These are phyloP conservation scores for Huntiella moniliformis DNA, from an alignment of 2,329 filamentous ascomycete species.

Conservation along the genomic window DNA sequence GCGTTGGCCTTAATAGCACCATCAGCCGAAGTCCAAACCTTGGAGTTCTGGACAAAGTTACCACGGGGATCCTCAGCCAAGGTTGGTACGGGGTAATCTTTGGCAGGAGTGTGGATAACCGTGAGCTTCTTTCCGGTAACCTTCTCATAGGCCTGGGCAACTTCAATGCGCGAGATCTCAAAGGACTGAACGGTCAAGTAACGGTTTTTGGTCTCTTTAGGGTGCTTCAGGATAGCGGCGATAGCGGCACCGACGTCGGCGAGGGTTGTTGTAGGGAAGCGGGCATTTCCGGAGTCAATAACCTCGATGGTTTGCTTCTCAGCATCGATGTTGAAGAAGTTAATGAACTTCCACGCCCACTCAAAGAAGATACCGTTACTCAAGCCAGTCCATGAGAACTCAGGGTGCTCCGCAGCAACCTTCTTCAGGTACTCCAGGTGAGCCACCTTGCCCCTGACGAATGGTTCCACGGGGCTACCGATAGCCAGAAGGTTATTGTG, in stretches of 20 bases:
- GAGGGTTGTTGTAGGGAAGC: constrained; percentile 31
- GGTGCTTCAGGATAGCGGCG: constrained; percentile 28
- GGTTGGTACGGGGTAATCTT: constrained; percentile 7
- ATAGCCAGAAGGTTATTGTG: constrained; percentile 15
- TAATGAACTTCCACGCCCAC: constrained; percentile 26
- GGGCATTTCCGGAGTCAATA: constrained; percentile 29
- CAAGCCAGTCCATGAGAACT: constrained; percentile 31
- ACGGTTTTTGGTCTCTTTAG: constrained; percentile 34
- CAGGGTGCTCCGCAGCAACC: constrained; percentile 19
- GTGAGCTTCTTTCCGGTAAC: constrained; percentile 26
- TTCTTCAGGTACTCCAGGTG: constrained; percentile 23
- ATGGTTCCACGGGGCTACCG: constrained; percentile 20
- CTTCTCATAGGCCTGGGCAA: constrained; percentile 29
- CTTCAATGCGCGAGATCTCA: constrained; percentile 25
- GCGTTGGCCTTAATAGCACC: constrained; percentile 1
- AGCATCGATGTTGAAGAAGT: constrained; percentile 22
- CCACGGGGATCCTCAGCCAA: too few relatives aligned
- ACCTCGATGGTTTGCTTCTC: constrained; percentile 24
- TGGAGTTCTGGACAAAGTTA: constrained; percentile 6
- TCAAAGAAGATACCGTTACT: constrained; percentile 28
- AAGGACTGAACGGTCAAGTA: constrained; percentile 27
- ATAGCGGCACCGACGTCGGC: constrained; percentile 28
- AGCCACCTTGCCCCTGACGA: constrained; percentile 31
- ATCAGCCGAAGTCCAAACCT: constrained; percentile 4
- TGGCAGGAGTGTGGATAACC: constrained; percentile 21